Conservation (phyloP, 306 rosid species). For the Spatholobus suberectus region DNA sequence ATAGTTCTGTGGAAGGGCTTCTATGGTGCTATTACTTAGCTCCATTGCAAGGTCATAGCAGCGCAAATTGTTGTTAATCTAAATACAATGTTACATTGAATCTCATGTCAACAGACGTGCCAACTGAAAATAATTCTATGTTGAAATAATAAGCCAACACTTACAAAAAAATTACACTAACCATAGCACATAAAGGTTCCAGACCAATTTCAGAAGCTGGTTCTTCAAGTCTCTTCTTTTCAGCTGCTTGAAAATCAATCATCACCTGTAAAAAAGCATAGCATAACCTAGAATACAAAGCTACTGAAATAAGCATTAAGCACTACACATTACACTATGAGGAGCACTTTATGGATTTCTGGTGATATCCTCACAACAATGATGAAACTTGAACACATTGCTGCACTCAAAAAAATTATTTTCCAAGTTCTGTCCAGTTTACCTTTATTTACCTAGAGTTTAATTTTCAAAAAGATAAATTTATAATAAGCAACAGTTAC, state of each 20-base stretch:
- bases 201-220: slow-evolving; percentile 98
- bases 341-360: slow-evolving; percentile 9
- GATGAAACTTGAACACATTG: slow-evolving; percentile 28
- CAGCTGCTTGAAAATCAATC: slow-evolving; percentile 98
- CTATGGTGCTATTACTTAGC: slow-evolving; percentile 83
- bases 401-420: slow-evolving; percentile 9
- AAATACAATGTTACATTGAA: slow-evolving; percentile 35
- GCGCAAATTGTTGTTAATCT: slow-evolving; percentile 97
- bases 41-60: slow-evolving; percentile 99
- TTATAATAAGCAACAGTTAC: slow-evolving; percentile 3
- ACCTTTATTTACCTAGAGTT: slow-evolving; percentile 16
- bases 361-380: background rate
- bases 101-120: slow-evolving; percentile 27
- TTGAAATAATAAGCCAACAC: slow-evolving; percentile 21
- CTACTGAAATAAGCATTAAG: slow-evolving; percentile 26
- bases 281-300: slow-evolving; percentile 17
- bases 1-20: slow-evolving; percentile 92
- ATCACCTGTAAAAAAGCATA: slow-evolving; percentile 66
- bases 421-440: slow-evolving; percentile 10
- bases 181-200: slow-evolving; percentile 97
- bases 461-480: slow-evolving; percentile 2
- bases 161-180: slow-evolving; percentile 46
- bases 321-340: slow-evolving; percentile 9
- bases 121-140: slow-evolving; percentile 29
- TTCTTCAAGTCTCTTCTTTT: slow-evolving; percentile 85